These are phyloP conservation scores for Epicoccum nigrum DNA, from an alignment of 2,329 filamentous ascomycete species.

Conservation along the genomic window DNA sequence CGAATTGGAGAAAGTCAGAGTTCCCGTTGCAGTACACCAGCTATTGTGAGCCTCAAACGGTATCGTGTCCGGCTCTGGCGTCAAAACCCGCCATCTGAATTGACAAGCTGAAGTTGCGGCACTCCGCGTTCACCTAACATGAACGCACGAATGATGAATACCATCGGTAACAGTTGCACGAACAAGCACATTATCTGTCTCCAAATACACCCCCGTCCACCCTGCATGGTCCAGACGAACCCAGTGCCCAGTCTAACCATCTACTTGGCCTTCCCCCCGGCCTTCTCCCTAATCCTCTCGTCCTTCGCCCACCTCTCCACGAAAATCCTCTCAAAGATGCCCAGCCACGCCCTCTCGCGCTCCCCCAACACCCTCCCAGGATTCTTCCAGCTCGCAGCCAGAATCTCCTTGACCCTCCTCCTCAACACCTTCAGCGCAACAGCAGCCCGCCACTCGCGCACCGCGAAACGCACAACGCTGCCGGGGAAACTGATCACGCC, in stretches of 20 bases:
- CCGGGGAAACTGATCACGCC: slow-evolving; percentile 87
- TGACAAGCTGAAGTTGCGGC: no score
- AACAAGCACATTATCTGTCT: no score
- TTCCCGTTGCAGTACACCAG: no score
- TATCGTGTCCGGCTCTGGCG: no score
- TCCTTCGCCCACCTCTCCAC: slow-evolving; percentile 40
- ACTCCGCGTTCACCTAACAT: no score
- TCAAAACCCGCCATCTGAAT: no score
- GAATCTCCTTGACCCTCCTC: slow-evolving; percentile 73
- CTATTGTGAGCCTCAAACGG: no score
- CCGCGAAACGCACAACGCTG: slow-evolving; percentile 81
- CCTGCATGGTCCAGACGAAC: neutral
- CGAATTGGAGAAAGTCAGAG: no score
- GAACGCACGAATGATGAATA: no score
- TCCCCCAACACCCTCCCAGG: slow-evolving; percentile 49
- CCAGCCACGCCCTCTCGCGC: slow-evolving; percentile 53
- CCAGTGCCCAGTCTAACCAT: neutral
- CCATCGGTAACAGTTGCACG: no score
- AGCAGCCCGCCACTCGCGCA: slow-evolving; percentile 88
- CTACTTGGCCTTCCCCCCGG: slow-evolving; percentile 37
- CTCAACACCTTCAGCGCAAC: slow-evolving; percentile 86
- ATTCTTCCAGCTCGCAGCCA: slow-evolving; percentile 71
- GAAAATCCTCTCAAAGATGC: slow-evolving; percentile 40
- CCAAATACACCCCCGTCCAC: no score
- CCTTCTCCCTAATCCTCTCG: slow-evolving; percentile 39